phyloP scores from a whole-genome alignment of 192 early-diverging fungal species.

The Podila epicladia region DNA sequence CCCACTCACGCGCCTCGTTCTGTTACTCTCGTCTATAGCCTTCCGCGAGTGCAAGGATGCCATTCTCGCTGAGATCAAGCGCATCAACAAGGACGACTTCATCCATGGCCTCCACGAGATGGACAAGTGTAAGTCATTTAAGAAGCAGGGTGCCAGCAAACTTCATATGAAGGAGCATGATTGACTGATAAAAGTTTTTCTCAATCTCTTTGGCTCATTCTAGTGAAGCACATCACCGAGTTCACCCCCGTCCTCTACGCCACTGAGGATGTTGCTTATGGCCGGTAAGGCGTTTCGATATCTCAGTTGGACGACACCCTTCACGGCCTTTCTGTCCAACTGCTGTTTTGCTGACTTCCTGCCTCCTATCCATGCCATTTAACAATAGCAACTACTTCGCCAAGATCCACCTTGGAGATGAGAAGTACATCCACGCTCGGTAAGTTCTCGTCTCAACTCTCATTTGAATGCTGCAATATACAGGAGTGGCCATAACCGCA shows the following conservation, averaged over 20 bases:
- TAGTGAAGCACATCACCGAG: slow-evolving; percentile 52
- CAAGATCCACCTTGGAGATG: slow-evolving; percentile 63
- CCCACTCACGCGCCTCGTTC: neutral
- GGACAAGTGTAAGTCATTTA: slow-evolving; percentile 50
- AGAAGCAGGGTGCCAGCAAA: neutral
- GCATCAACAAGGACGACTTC: slow-evolving; percentile 33
- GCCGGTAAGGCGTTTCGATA: slow-evolving; percentile 26
- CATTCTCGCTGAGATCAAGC: slow-evolving; percentile 55
- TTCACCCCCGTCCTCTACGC: slow-evolving; percentile 61
- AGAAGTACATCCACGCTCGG: slow-evolving; percentile 62
- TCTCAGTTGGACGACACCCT: neutral
- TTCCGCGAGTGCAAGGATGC: slow-evolving; percentile 52
- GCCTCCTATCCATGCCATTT: neutral
- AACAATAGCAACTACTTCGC: slow-evolving; percentile 58
- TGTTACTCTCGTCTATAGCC: slow-evolving; percentile 29
- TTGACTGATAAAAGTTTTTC: neutral
- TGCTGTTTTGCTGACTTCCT: no score
- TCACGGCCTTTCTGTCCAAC: no score
- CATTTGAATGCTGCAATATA: neutral
- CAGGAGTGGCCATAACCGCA: no score
- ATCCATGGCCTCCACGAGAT: slow-evolving; percentile 57
- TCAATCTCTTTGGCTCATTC: neutral
- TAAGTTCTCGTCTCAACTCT: slow-evolving; percentile 11
- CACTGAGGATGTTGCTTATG: slow-evolving; percentile 62
- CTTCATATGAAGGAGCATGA: neutral